Base-by-base conservation (phyloP, 2,329 filamentous ascomycete genomes). In the Cercospora sojina region DNA sequence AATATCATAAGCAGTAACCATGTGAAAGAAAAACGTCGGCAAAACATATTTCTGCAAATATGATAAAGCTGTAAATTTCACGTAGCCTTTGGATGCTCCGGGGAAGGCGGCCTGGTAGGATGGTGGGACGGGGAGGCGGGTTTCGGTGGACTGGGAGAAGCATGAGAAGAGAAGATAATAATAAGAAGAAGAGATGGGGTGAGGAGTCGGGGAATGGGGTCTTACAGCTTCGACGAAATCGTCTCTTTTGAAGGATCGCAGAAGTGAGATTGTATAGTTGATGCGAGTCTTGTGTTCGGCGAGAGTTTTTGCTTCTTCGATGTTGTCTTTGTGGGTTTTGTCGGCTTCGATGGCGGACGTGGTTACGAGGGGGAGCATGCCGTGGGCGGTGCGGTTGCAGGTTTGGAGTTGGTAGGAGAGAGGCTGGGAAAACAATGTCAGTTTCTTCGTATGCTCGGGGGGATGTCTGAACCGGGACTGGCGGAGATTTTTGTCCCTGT, bases 11-110 rank as follows among this genome's bases (percentile, higher is more conserved):
- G 85, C 81, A 12, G 82, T 87, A 3, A 77, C 82, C 13, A 86
- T 70, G 74, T 91, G 89, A 77, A 91, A 91, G 79, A 82, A 89
- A 71, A 89, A 74, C 73, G 90, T 89, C 23, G 88, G 87, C 51
- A 87, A 64, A 3, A 78, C 81, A 75, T 83, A 86, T 3, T 77
- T 77, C 47, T 77, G 73, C 23, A 85, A 73, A 73, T 86, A 90
- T 2, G 79, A 76, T 63, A 78, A 69, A 0, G 77, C 81, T 2
- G 79, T 79, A 62, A 84, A 81, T 64, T 79, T 79, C 5, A 56
- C 16, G 18, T 56, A 20, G 27, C 53, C 53, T 29, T 29, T 31
- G 0, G 18, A 25, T 20, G 53, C 13, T 9, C n/a, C 29, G 8
- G 53, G 16, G 2, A 32, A 56, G 2, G 12, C 2, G 16, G 6